Percentiles rank a stretch among this genome's conserved stretches.
phyloP scores from a whole-genome alignment of 2,329 filamentous ascomycete genomes.

The Leptographium radiaticola region DNA sequence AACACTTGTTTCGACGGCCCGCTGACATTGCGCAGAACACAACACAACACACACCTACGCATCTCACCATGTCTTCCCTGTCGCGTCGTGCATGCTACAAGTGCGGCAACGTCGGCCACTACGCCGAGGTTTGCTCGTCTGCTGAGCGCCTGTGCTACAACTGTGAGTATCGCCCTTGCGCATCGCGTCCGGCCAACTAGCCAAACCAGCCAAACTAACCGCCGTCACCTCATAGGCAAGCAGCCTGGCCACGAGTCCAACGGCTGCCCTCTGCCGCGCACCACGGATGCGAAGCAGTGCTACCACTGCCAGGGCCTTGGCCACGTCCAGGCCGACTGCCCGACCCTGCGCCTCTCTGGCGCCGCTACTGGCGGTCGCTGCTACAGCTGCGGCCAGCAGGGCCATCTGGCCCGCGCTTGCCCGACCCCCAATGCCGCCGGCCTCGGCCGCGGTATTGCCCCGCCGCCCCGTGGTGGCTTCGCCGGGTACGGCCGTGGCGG shows the following conservation, averaged over 20 bases:
- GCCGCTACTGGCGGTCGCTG: conserved; percentile 74
- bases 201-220: conserved; percentile 5
- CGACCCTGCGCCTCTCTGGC: conserved; percentile 82
- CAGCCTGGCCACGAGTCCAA: conserved; percentile 94
- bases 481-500: conserved; percentile 59
- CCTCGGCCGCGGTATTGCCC: conserved; percentile 53
- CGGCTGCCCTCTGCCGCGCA: conserved; percentile 89
- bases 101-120: conserved; percentile 72
- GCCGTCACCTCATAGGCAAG: conserved; percentile 44
- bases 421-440: conserved; percentile 54
- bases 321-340: conserved; percentile 97
- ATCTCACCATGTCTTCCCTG: conserved; percentile 57
- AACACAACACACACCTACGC: conserved; percentile 12
- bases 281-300: conserved; percentile 98
- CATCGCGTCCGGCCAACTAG: not conserved
- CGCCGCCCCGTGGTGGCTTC: conserved; percentile 43
- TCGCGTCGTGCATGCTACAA: conserved; percentile 77
- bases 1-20: not conserved
- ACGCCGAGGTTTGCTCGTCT: conserved; percentile 87
- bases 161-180: conserved; percentile 47
- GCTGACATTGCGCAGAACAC: not conserved
- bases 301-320: conserved; percentile 98
- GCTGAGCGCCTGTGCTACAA: conserved; percentile 99
- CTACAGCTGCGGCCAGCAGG: conserved; percentile 91
- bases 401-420: conserved; percentile 86